Base-by-base conservation (phyloP, 768 basidiomycete species). In the Hygrocybe coccinea region DNA sequence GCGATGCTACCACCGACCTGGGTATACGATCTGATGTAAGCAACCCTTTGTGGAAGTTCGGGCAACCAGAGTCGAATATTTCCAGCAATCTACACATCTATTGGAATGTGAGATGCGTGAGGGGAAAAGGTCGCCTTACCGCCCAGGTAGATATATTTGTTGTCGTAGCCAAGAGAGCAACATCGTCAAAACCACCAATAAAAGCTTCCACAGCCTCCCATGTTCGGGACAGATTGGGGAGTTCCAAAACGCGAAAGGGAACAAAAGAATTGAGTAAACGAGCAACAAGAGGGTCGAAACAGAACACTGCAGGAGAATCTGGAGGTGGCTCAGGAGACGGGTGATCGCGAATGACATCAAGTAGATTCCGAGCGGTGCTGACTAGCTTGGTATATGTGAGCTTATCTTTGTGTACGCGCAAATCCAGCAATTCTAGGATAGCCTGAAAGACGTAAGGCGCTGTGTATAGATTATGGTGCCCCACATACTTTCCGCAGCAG, bases 241-340 rank as follows among this genome's bases (percentile, higher is more conserved):
- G 62, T 22, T 74, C 69, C 8, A 89, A 70, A 4, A 82, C 70
- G n/a, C 85, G 81, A 17, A 87, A 78, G 0, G 89, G 89, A 60
- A 87, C 80, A 54, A 80, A 81, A 29, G 82, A 84, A 45, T 81
- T 82, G 2, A 91, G 73, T 24, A 77, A 75, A n/a, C 88, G 82
- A 2, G 82, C 78, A 46, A 89, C 79, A 50, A 78, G 74, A 0
- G 86, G 82, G 60, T 91, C 87, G 47, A 91, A 87, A 1, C 80
- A 81, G 2, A 76, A 69, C 15, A 64, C 67, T 0, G 80, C 83
- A 0, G 76, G 71, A 3, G 88, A 87, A 19, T 69, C 65, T 4
- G 70, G 63, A 0, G 56, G 58, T 2, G 75, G 78, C 3, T 74
- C 68, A 1, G 74, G 69, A 1, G 72, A 60, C 1, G 76, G 72